These are phyloP conservation scores for Podospora australis DNA, from an alignment of 495 filamentous ascomycete genomes.

Conservation along the genomic window DNA sequence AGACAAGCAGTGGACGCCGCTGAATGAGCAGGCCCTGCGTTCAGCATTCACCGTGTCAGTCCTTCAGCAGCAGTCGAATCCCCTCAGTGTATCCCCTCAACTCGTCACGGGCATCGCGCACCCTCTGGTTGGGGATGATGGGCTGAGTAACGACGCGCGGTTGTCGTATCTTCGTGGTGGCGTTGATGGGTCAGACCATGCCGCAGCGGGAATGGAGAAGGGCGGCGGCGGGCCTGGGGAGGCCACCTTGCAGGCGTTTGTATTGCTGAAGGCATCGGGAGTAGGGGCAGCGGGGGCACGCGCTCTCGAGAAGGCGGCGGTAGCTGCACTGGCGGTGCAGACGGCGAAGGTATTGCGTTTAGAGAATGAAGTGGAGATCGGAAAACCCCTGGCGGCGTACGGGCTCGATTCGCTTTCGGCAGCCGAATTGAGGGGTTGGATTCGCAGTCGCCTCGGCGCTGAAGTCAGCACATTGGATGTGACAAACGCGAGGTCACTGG, in stretches of 20 bases:
- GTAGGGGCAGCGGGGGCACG: slow-evolving; percentile 2
- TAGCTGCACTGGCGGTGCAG: not conserved
- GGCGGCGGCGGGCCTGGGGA: not conserved
- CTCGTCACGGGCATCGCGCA: slow-evolving; percentile 24
- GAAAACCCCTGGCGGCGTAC: slow-evolving; percentile 12
- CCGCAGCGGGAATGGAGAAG: not conserved
- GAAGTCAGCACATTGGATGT: slow-evolving; percentile 10
- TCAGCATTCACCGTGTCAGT: slow-evolving; percentile 29
- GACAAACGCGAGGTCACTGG: slow-evolving; percentile 11
- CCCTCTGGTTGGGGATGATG: slow-evolving; percentile 13
- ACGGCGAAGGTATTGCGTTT: slow-evolving; percentile 7
- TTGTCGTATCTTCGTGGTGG: slow-evolving; percentile 3
- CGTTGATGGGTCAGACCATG: not conserved
- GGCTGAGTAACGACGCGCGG: slow-evolving; percentile 6
- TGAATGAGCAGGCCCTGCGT: slow-evolving; percentile 26
- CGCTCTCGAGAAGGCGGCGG: not conserved
- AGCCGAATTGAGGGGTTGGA: slow-evolving; percentile 8
- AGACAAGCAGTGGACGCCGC: slow-evolving; percentile 20
- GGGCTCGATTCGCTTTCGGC: slow-evolving; percentile 11
- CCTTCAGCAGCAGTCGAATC: slow-evolving; percentile 22
- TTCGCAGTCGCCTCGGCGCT: slow-evolving; percentile 1
- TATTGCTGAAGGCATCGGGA: slow-evolving; percentile 1
- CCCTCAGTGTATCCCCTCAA: slow-evolving; percentile 9
- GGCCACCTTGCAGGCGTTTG: slow-evolving; percentile 5
- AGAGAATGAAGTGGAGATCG: slow-evolving; percentile 6